These are phyloP conservation scores for Fraxinus greggii DNA, from an alignment of 305 asterid species.

Conservation along the genomic window DNA sequence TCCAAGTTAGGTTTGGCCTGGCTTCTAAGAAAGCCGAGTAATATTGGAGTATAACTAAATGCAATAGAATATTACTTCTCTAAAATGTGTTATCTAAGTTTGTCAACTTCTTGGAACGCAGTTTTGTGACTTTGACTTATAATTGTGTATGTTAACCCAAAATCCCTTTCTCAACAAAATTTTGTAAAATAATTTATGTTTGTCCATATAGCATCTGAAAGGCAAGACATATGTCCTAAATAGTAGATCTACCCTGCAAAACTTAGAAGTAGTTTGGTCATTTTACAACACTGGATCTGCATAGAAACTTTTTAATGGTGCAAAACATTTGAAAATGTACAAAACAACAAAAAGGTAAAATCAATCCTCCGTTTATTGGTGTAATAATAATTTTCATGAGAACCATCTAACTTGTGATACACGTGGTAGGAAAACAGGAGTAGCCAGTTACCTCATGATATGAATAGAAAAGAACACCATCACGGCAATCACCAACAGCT, in stretches of 20 bases:
- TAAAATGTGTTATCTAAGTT: not conserved
- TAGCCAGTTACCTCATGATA: conserved; percentile 70
- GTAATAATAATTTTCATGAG: not conserved
- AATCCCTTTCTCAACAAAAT: not conserved
- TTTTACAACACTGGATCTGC: not conserved
- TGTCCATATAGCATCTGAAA: not conserved
- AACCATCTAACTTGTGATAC: not conserved
- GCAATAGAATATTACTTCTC: not conserved
- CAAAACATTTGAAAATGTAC: not conserved
- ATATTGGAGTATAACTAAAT: not conserved
- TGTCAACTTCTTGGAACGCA: not conserved
- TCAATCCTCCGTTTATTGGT: not conserved
- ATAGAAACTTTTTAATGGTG: not conserved
- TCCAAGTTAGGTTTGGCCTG: not conserved
- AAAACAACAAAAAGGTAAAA: not conserved
- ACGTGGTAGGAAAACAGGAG: conserved; percentile 6
- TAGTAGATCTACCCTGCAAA: not conserved
- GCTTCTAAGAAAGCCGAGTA: not conserved
- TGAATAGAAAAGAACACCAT: conserved; percentile 84
- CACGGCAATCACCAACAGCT: conserved; percentile 98
- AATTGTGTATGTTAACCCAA: not conserved
- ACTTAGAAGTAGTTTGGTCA: not conserved
- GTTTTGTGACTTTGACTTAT: not conserved
- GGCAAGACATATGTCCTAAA: not conserved
- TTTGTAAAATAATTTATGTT: not conserved